Conservation (phyloP, 768 basidiomycete genomes). For the Psilocybe subaeruginosa region DNA sequence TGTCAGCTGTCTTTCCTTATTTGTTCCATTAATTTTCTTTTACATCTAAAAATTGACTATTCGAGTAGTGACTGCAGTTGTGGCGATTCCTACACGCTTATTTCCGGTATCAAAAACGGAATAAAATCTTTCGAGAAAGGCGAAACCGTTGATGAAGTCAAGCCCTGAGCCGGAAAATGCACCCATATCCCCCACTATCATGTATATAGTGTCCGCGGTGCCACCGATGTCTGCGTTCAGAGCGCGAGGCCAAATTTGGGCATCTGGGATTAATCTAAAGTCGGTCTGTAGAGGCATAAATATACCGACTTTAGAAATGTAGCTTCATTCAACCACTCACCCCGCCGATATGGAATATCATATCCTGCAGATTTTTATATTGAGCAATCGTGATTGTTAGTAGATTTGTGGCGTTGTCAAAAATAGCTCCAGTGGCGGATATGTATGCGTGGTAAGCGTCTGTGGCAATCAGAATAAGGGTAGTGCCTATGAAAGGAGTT, state of each 20-base stretch:
- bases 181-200: conserved; percentile 57
- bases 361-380: conserved; percentile 49
- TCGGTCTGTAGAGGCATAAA: neutral
- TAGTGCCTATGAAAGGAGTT: conserved; percentile 37
- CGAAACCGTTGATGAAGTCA: conserved; percentile 56
- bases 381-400: conserved; percentile 52
- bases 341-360: conserved; percentile 56
- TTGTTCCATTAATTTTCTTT: too few species aligned
- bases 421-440: conserved; percentile 44
- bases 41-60: conserved; percentile 30
- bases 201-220: conserved; percentile 49
- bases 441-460: conserved; percentile 46
- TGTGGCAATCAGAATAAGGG: conserved; percentile 48
- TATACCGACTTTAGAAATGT: too few species aligned
- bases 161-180: conserved; percentile 53
- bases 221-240: conserved; percentile 64
- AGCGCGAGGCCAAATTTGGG: conserved; percentile 70
- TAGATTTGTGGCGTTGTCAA: conserved; percentile 44
- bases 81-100: conserved; percentile 57
- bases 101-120: conserved; percentile 64
- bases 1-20: too few species aligned
- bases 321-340: conserved; percentile 29
- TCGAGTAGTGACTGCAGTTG: conserved; percentile 49
- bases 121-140: conserved; percentile 58
- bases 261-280: conserved; percentile 30